Conservation (phyloP, 768 basidiomycete genomes). For the Sporobolomyces phaffii region DNA sequence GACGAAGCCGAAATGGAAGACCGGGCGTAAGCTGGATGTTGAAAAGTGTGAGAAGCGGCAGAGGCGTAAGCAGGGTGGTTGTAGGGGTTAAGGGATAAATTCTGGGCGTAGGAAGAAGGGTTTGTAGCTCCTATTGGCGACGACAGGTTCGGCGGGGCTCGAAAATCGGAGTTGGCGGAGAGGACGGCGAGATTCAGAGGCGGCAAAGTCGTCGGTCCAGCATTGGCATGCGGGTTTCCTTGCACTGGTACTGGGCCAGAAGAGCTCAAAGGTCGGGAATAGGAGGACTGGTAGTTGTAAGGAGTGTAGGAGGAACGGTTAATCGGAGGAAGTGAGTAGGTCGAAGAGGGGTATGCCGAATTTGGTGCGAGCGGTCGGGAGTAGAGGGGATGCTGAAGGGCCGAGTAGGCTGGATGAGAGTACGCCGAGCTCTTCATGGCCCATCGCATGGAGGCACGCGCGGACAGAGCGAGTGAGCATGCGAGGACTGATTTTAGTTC, state of each 20-base stretch:
- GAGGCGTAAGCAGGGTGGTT: background rate
- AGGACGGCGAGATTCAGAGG: background rate
- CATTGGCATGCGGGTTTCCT: too few species aligned
- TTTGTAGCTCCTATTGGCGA: background rate
- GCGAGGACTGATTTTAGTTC: too few species aligned
- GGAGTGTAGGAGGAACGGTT: conserved; percentile 1
- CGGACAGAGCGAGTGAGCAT: background rate
- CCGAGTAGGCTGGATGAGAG: conserved; percentile 1
- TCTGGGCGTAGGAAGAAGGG: background rate
- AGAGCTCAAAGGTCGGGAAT: conserved; percentile 8
- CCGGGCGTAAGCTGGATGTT: conserved; percentile 18
- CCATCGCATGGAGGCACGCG: background rate
- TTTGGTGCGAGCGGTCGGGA: background rate
- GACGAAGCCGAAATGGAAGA: background rate
- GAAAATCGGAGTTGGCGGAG: background rate
- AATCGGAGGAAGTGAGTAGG: conserved; percentile 8
- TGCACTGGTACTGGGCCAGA: background rate
- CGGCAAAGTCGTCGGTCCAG: background rate
- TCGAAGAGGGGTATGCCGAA: background rate
- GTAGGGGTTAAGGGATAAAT: background rate
- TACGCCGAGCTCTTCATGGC: background rate
- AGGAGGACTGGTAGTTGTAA: conserved; percentile 16
- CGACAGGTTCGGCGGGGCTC: background rate
- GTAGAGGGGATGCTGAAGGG: conserved; percentile 7
- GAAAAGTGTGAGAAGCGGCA: background rate